phyloP scores from a whole-genome alignment of 768 basidiomycete genomes.

The Suillus decipiens region DNA sequence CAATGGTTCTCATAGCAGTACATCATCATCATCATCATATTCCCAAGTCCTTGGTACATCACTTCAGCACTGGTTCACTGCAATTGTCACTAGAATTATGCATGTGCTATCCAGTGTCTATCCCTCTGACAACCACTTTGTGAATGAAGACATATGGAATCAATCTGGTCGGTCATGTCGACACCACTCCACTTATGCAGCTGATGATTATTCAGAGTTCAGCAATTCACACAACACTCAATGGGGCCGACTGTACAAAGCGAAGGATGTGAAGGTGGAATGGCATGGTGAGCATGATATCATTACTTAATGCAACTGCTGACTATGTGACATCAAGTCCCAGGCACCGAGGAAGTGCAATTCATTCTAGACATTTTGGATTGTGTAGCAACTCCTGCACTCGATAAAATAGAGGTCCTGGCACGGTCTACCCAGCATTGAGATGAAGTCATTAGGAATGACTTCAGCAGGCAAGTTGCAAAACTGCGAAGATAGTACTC shows the following conservation, averaged over 20 bases:
- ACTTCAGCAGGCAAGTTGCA: constrained; percentile 73
- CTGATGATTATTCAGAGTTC: constrained; percentile 47
- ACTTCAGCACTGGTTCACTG: no score
- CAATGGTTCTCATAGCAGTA: no score
- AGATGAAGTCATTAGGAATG: constrained; percentile 69
- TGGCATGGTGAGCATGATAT: constrained; percentile 72
- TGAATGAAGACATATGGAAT: constrained; percentile 79
- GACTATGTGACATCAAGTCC: constrained; percentile 24
- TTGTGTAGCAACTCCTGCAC: constrained; percentile 59
- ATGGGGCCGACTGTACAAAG: constrained; percentile 82
- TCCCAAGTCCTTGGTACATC: no score
- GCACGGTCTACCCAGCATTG: constrained; percentile 50
- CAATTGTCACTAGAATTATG: constrained; percentile 73
- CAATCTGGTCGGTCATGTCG: constrained; percentile 56
- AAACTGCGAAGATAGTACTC: not conserved
- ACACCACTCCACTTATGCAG: constrained; percentile 13
- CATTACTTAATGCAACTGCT: constrained; percentile 11
- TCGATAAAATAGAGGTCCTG: constrained; percentile 68
- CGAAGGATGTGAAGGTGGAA: constrained; percentile 77
- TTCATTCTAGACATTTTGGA: constrained; percentile 81
- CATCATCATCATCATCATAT: no score
- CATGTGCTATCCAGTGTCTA: constrained; percentile 77
- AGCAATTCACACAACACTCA: constrained; percentile 59
- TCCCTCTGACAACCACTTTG: constrained; percentile 74
- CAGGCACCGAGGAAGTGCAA: constrained; percentile 60